Evolutionary conservation across 768 basidiomycete genomes (phyloP).

Genomic region (Lentinula edodes): DNA sequence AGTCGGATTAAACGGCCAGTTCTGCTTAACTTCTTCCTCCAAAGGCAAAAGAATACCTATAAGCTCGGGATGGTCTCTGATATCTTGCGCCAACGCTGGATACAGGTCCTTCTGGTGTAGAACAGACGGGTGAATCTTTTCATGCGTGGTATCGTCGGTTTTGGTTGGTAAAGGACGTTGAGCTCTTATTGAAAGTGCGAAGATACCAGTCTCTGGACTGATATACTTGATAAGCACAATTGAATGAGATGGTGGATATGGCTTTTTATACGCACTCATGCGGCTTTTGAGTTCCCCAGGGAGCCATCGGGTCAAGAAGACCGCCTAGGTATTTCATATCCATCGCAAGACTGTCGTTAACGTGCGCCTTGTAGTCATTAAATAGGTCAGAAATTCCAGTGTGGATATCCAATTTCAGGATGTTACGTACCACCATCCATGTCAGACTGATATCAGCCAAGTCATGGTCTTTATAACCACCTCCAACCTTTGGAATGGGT

Average conservation of each 20-base stretch:
- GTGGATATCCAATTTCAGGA: too few species aligned
- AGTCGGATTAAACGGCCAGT: conserved; percentile 39
- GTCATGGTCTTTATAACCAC: conserved; percentile 65
- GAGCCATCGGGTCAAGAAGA: conserved; percentile 43
- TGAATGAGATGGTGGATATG: not conserved
- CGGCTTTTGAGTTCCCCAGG: conserved; percentile 58
- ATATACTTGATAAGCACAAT: not conserved
- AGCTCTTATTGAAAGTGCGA: conserved; percentile 35
- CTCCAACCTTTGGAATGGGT: conserved; percentile 50
- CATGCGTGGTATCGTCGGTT: conserved; percentile 43
- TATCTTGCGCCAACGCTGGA: conserved; percentile 24
- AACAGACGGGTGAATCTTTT: conserved; percentile 59
- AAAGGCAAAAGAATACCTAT: conserved; percentile 39
- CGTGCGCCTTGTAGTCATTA: conserved; percentile 38
- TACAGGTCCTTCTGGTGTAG: conserved; percentile 34
- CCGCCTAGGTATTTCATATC: conserved; percentile 48
- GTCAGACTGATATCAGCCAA: conserved; percentile 56
- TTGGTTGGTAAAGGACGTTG: conserved; percentile 43
- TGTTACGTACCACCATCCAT: conserved; percentile 57
- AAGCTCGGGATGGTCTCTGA: conserved; percentile 39
- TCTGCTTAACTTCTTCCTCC: conserved; percentile 43
- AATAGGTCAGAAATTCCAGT: too few species aligned
- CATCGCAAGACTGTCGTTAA: conserved; percentile 49
- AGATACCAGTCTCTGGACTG: conserved; percentile 54
- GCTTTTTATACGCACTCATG: conserved; percentile 46